Base-by-base conservation (phyloP, 2,329 filamentous ascomycete species). In the Dothideomycetes sp. region DNA sequence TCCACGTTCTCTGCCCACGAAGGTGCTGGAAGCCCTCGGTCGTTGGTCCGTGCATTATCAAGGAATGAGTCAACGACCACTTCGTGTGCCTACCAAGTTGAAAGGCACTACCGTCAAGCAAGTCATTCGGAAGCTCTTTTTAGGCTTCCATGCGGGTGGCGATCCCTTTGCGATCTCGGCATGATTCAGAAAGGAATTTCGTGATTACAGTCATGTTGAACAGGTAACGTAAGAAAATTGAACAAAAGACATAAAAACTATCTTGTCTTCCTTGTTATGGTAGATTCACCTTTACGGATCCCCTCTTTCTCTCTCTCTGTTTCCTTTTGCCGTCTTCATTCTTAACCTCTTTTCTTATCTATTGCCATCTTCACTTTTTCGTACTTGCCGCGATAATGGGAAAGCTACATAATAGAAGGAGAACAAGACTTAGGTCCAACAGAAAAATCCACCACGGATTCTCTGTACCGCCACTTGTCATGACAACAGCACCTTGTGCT, bases 391-490 rank as follows among this genome's bases (percentile, higher is more conserved):
- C n/a, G n/a, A 49, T 22, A 7, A 65, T 66, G 63, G 60, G 61
- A 47, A 61, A 64, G 49, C 56, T 62, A 47, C 63, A 65, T 53
- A 66, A 66, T 52, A 55, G 63, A 46, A 64, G 61, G 47, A 61
- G 63, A 39, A 65, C 61, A 15, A 56, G 63, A 45, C 63, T 60
- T 49, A 59, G 63, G 24, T 61, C 62, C 33, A 34, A 32, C 17
- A 40, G 31, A 23, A 27, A 24, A 5, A 17, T 31, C 24, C 20
- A 22, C 16, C 31, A 19, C 8, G 28, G 43, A 33, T 20, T 47
- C 9, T 25, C 31, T 13, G 17, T 39, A 5, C 31, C 25, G 20
- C 31, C 16, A 10, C 31, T 32, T 38, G 9, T 22, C 27, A 23
- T 22, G 16, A 17, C 43, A 23, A 19, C 23, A 7, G 15, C 36